Conservation (phyloP, 208 protist species). For the Wallacemonas sp. region DNA sequence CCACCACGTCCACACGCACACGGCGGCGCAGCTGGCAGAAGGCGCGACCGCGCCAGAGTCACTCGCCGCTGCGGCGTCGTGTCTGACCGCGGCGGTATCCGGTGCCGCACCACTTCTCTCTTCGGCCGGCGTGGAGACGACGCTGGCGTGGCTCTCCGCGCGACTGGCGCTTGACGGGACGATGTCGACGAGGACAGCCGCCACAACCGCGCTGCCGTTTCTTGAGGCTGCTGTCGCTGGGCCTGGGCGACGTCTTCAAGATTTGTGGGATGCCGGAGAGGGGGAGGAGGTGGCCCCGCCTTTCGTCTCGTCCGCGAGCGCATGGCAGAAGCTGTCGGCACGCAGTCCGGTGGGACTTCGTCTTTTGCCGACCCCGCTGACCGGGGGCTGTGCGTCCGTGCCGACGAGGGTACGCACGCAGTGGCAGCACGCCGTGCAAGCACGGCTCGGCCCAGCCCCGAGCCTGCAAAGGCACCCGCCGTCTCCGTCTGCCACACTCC, state of each 20-base stretch:
- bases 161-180: conserved; percentile 16
- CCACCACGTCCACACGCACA: conserved; percentile 10
- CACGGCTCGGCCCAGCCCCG: neutral
- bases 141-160: conserved; percentile 27
- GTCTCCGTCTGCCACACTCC: conserved; percentile 14
- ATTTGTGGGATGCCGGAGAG: conserved; percentile 2
- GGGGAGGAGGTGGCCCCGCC: neutral
- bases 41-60: conserved; percentile 22
- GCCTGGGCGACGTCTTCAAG: neutral
- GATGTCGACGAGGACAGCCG: no score
- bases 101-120: conserved; percentile 29
- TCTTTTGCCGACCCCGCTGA: neutral
- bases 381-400: neutral
- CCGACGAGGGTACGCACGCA: neutral
- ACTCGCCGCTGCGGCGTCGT: conserved; percentile 17
- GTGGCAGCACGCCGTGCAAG: neutral
- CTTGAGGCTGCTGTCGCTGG: neutral
- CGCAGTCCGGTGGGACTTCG: neutral
- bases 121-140: neutral
- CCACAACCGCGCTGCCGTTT: neutral
- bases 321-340: neutral
- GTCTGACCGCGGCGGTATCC: conserved; percentile 21
- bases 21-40: conserved; percentile 12
- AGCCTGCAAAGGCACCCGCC: neutral
- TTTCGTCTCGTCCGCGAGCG: neutral